Evolutionary conservation across 2,329 filamentous ascomycete genomes (phyloP).

Genomic region (Colletotrichum higginsianum): DNA sequence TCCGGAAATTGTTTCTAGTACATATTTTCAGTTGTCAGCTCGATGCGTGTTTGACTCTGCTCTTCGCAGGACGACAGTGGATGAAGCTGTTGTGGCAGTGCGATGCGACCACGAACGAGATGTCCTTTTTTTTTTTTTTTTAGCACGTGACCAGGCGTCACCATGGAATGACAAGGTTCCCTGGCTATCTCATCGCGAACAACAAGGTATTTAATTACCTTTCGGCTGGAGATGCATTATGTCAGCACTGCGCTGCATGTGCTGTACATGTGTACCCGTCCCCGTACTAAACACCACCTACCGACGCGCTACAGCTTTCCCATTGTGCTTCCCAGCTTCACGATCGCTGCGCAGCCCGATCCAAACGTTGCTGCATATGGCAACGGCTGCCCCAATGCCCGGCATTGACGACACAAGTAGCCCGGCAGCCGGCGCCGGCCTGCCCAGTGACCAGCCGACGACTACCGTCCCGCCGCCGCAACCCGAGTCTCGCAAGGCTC

Average conservation of each 20-base stretch:
- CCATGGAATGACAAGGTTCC: neutral
- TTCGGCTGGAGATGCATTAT: neutral
- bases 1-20: too few species aligned
- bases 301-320: neutral
- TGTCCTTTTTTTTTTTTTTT: too few species aligned
- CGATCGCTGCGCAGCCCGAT: slow-evolving; percentile 18
- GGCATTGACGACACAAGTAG: slow-evolving; percentile 22
- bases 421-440: slow-evolving; percentile 7
- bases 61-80: too few species aligned
- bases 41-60: too few species aligned
- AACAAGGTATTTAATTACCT: neutral
- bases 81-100: too few species aligned
- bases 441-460: slow-evolving; percentile 2
- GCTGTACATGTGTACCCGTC: neutral
- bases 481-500: slow-evolving; percentile 58
- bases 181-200: slow-evolving; percentile 14
- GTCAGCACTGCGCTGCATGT: neutral
- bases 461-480: slow-evolving; percentile 18
- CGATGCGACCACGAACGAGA: too few species aligned
- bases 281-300: neutral
- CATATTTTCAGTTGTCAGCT: too few species aligned
- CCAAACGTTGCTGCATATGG: slow-evolving; percentile 11
- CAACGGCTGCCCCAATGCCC: slow-evolving; percentile 34
- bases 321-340: neutral
- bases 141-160: neutral